phyloP scores from a whole-genome alignment of 2,329 filamentous ascomycete genomes.

The Cryphonectria japonica region DNA sequence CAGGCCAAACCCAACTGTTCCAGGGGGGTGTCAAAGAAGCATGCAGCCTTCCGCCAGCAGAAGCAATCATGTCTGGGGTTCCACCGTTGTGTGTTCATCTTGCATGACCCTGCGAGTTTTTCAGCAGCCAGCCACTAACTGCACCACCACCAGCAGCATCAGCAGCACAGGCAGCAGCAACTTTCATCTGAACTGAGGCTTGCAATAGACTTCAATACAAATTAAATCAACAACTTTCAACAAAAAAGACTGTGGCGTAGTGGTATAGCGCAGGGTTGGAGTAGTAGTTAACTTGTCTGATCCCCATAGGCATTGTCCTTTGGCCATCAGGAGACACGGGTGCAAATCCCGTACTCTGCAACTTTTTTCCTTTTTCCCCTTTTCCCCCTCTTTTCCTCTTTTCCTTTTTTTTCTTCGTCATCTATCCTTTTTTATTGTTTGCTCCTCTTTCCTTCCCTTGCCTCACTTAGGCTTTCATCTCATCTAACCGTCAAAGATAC shows the following conservation, averaged over 20 bases:
- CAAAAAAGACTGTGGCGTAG: not conserved
- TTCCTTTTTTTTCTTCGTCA: not conserved
- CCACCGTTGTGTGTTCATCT: not conserved
- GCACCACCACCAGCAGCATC: not conserved
- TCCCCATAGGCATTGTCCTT: slow-evolving; percentile 21
- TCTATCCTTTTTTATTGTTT: not conserved
- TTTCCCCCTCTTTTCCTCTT: not conserved
- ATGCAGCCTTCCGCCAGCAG: not conserved
- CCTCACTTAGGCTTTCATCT: not conserved
- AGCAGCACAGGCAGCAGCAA: not conserved
- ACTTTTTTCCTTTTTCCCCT: slow-evolving; percentile 16
- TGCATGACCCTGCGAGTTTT: not conserved
- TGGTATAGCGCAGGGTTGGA: slow-evolving; percentile 18
- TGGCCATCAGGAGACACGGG: slow-evolving; percentile 30
- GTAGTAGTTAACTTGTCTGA: slow-evolving; percentile 31
- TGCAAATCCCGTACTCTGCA: slow-evolving; percentile 35
- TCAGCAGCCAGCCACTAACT: not conserved
- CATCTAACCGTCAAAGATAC: not conserved
- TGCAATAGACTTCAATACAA: not conserved
- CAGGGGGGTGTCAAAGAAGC: not conserved
- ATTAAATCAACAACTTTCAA: not conserved
- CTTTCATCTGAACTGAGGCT: not conserved
- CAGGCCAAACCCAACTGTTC: not conserved
- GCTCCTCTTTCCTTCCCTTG: not conserved
- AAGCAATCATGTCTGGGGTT: not conserved